Base-by-base conservation (phyloP, 805 yeast genomes). In the Suhomyces pyralidae region DNA sequence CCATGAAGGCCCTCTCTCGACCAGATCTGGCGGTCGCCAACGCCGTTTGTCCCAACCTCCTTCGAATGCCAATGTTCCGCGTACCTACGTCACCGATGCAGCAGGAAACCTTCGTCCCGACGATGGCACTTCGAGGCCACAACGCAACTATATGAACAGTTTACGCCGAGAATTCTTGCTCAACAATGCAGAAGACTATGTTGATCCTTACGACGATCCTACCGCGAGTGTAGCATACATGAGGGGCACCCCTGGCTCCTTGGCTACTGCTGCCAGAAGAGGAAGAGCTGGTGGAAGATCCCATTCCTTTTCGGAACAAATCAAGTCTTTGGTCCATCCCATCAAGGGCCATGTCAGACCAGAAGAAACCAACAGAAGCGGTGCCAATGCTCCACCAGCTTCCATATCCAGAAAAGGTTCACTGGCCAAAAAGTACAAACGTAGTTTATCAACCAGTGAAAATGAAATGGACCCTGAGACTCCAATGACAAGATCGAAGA, bases 261-360 rank as follows among this genome's bases (percentile, higher is more conserved):
- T 58, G 48, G 57, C 60, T 2, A 59, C 63, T 17, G 60, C 64
- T 9, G 59, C 61, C 7, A 50, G 61, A 43, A 61, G 58, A 15
- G 56, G 58, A 7, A 50, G 60, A 20, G 32, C 49, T 17, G 48
- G 56, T 19, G 52, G 58, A 19, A 56, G 65, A 38, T 61, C 66
- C 2, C 66, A 58, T 24, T 59, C 62, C 45, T 49, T 61, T 34
- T 53, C 62, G 8, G 66, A 61, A 45, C 65, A 61, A 20, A 67
- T 73, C 32, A 73, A 65, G 59, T 63, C 68, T 15, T 63, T 69
- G 40, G 69, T 70, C 15, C 63, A 64, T 50, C 70, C 70, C 15
- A 72, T 61, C 22, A 45, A 49, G 20, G 36, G 45, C 38, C 51
- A 26, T 15, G 22, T 10, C 45, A 15, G 36, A 14, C 50, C 25